Conservation (phyloP, 225 moss, liverwort and hornwort species). For the Rhytidiadelphus loreus region DNA sequence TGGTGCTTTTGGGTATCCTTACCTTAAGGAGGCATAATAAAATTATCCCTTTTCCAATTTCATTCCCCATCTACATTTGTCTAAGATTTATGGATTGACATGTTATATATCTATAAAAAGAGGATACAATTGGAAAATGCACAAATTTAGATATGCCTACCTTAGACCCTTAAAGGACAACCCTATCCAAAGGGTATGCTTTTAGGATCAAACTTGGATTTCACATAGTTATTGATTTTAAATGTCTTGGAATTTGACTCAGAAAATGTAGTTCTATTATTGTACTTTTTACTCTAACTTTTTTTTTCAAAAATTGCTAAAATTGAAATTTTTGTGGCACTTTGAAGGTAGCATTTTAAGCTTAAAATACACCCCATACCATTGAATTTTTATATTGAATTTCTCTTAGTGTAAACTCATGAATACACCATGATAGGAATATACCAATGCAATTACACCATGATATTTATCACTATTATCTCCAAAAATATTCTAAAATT, state of each 20-base stretch:
- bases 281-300: rapidly evolving
- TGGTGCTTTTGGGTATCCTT: rapidly evolving
- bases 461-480: background rate
- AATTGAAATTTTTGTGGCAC: background rate
- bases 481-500: background rate
- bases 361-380: background rate
- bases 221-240: rapidly evolving
- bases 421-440: no score
- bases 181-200: rapidly evolving
- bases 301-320: rapidly evolving
- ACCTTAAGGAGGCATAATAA: background rate
- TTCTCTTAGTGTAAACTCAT: rapidly evolving
- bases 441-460: background rate
- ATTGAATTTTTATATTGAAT: background rate
- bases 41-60: rapidly evolving
- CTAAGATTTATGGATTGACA: no score
- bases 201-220: background rate
- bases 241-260: background rate
- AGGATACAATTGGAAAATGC: background rate
- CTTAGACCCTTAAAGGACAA: rapidly evolving
- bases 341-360: background rate
- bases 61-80: background rate
- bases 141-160: rapidly evolving
- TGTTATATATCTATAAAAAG: background rate
- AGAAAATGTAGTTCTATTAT: rapidly evolving